These are phyloP conservation scores for Thecaphora thlaspeos DNA, from an alignment of 1,284 basidiomycete genomes.

Conservation along the genomic window DNA sequence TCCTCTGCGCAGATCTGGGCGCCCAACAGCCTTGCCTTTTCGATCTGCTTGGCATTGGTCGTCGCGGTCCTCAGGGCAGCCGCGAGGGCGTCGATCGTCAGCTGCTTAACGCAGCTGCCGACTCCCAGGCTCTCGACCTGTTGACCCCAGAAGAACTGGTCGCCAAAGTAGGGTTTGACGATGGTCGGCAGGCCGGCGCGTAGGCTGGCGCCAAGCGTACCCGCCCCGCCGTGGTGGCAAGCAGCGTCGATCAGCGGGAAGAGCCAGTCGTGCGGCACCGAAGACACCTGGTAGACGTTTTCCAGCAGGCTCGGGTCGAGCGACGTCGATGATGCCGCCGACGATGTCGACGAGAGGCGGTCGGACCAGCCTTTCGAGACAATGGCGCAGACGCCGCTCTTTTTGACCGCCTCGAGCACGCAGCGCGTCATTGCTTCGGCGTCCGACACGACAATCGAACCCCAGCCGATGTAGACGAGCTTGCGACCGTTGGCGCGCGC, in stretches of 20 bases:
- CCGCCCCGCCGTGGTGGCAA: conserved; percentile 94
- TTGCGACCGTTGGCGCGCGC: conserved; percentile 76
- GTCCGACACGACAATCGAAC: conserved; percentile 96
- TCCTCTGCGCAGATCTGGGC: conserved; percentile 64
- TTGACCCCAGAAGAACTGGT: conserved; percentile 94
- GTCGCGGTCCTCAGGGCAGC: conserved; percentile 79
- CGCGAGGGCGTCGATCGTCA: conserved; percentile 74
- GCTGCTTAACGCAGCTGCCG: conserved; percentile 77
- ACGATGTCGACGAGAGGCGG: conserved; percentile 60
- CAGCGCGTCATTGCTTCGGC: conserved; percentile 85
- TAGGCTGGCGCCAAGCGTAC: conserved; percentile 91
- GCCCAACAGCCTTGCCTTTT: conserved; percentile 70
- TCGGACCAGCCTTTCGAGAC: conserved; percentile 98
- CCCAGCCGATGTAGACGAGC: conserved; percentile 96
- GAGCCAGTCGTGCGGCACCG: conserved; percentile 94
- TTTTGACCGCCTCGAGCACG: conserved; percentile 79
- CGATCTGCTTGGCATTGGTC: conserved; percentile 80
- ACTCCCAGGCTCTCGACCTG: conserved; percentile 86
- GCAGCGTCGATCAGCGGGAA: conserved; percentile 91
- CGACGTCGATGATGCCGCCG: conserved; percentile 40
- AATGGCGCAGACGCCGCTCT: conserved; percentile 81
- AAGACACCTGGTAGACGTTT: conserved; percentile 71
- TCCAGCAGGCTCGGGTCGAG: conserved; percentile 68
- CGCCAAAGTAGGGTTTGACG: conserved; percentile 95
- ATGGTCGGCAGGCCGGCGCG: conserved; percentile 88